Base-by-base conservation (phyloP, 768 basidiomycete genomes). In the Macrolepiota albuminosa region DNA sequence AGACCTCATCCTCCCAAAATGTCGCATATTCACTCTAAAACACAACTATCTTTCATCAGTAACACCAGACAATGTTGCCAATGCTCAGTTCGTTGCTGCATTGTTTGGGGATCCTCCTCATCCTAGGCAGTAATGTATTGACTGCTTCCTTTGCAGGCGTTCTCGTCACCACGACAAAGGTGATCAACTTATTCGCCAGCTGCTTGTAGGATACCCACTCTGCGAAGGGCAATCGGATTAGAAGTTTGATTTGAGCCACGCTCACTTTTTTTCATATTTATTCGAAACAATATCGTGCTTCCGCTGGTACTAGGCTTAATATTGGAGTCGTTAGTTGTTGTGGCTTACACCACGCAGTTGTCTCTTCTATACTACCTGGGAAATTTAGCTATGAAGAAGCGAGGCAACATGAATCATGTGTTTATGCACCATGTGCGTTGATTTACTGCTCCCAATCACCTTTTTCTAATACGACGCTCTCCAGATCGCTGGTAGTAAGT, bases 51-150 rank as follows among this genome's bases (percentile, higher is more conserved):
- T 95, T n/a, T 96, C 97, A 0, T 93, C 97, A 1, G 83, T 99
- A 46, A 89, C 89, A n/a, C 98, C 97, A 16, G 97, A 99, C 78
- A 99, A 99, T 76, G 98, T 98, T 96, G 85, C 82, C 26, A 96
- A 98, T 70, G 96, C 21, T 21, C 21, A 21, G 21, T 21, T 21
- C 21, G 21, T 21, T 21, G 21, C 21, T 21, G 21, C 21, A 21
- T 21, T 21, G 21, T 21, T 21, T 21, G 21, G 21, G 21, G 21
- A 21, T 21, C 21, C 21, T 21, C 21, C 21, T 21, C 21, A 21
- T 21, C 21, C 21, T 21, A 21, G 21, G 21, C 21, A 21, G 21
- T 21, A 21, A 21, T 21, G 21, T 21, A 21, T 21, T 21, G 21
- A 21, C 21, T 21, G 21, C 21, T 21, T 21, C 21, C 21, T 21